Base-by-base conservation (phyloP, 106 monocot genomes). In the Apostasia ramifera region DNA sequence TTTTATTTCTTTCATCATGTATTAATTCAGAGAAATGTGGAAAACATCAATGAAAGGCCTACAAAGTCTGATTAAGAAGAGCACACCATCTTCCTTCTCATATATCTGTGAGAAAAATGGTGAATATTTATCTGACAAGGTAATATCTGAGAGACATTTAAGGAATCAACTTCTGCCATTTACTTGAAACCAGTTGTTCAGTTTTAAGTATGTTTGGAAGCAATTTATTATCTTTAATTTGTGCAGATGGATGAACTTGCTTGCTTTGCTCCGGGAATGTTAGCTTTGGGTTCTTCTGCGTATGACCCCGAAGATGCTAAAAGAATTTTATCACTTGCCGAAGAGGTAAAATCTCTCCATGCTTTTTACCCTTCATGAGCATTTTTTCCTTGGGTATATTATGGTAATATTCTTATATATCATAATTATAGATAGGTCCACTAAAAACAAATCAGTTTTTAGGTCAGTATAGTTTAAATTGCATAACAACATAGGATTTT, bases 241-340 rank as follows among this genome's bases (percentile, higher is more conserved):
- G 48, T 75, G 76, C 85, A 94, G 93, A 94, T 94, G 93, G 93
- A 94, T 89, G 93, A 94, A 71, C 50, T 94, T 45, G 89, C 93
- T 62, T 94, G 93, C 76, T 94, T 94, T 84, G 89, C 49, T 78
- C 93, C 93, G 41, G 93, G 93, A 41, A 94, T 94, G 93, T 63
- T 94, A 37, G 89, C 89, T 63, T 73, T 94, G 66, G 93, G 93
- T 49, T 81, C 93, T 53, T 75, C 69, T 78, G 90, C 80, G 40
- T 94, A 90, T 77, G 89, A 44, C 41, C 66, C 86, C 49, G 87
- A 90, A 66, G 81, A 90, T 57, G 74, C 84, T n/a, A 78, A 80
- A 46, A 74, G 83, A 65, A 80, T 86, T 71, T 63, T 94, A 44
- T 70, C 80, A 44, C 86, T 94, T 67, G 86, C 93, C 50, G 71